phyloP scores from a whole-genome alignment of 495 filamentous ascomycete species.

The Astrothelium subdiscretum region DNA sequence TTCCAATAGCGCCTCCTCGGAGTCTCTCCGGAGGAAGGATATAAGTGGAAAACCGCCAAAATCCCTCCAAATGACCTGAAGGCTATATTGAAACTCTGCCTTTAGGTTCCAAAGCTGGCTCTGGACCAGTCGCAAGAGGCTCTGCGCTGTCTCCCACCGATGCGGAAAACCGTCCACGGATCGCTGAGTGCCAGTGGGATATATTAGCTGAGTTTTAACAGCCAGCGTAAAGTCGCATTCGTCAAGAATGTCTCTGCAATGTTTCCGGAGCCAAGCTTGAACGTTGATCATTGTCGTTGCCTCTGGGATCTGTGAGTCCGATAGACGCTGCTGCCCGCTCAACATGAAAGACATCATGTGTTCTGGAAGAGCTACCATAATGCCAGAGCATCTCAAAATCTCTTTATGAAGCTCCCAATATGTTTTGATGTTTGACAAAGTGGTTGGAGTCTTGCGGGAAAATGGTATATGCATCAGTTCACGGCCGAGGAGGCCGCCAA shows the following conservation, averaged over 20 bases:
- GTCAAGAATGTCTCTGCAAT: conserved; percentile 25
- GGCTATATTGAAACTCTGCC: conserved; percentile 29
- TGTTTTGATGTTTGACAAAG: conserved; percentile 17
- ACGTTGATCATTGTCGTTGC: conserved; percentile 23
- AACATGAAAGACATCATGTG: conserved; percentile 60
- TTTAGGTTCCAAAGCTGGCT: conserved; percentile 24
- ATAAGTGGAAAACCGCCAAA: conserved; percentile 31
- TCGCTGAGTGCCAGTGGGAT: conserved; percentile 50
- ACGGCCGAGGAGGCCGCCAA: conserved; percentile 49
- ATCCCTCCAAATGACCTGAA: conserved; percentile 30
- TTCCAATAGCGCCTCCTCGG: conserved; percentile 26
- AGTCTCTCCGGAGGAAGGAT: conserved; percentile 30
- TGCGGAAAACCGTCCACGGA: conserved; percentile 44
- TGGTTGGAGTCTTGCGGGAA: conserved; percentile 39
- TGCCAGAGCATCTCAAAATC: conserved; percentile 31
- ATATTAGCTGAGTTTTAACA: conserved; percentile 36
- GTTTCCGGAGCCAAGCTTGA: conserved; percentile 17
- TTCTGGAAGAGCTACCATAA: conserved; percentile 55
- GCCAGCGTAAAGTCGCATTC: conserved; percentile 26
- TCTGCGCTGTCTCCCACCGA: conserved; percentile 44
- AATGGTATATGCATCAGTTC: conserved; percentile 52
- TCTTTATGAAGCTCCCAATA: conserved; percentile 26
- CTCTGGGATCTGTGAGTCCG: conserved; percentile 34
- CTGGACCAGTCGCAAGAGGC: conserved; percentile 32
- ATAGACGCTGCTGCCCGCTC: conserved; percentile 50